Evolutionary conservation across 345 rosid genomes (phyloP).

Genomic region (Linum usitatissimum): DNA sequence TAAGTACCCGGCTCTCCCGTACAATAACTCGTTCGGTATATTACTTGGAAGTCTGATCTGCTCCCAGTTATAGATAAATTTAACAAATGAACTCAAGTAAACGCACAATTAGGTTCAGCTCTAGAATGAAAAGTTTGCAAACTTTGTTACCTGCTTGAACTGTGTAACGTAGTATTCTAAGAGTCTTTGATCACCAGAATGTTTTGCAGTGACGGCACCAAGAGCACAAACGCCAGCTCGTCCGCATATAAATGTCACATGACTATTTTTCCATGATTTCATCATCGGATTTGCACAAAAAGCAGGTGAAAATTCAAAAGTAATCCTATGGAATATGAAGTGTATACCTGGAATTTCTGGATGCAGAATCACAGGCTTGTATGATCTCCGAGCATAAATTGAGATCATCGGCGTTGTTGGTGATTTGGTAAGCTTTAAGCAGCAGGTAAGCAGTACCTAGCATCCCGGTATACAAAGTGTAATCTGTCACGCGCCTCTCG

Average conservation of each 20-base stretch:
- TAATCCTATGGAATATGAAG: too few species aligned
- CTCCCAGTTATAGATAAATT: conserved; percentile 4
- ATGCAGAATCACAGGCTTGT: too few species aligned
- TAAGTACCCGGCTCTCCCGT: conserved; percentile 53
- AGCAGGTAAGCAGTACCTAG: too few species aligned
- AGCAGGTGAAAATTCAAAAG: background rate
- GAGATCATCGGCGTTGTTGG: too few species aligned
- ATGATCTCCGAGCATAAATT: too few species aligned
- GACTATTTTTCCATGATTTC: conserved; percentile 18
- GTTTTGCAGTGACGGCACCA: conserved; percentile 59
- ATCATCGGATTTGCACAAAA: background rate
- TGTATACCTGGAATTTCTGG: too few species aligned
- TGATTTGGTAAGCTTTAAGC: too few species aligned
- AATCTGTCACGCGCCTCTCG: too few species aligned
- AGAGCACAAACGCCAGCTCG: conserved; percentile 62
- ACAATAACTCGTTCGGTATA: conserved; percentile 45
- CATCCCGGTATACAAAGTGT: too few species aligned
- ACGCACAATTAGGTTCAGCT: background rate
- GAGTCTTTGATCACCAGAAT: conserved; percentile 37
- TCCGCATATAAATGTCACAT: conserved; percentile 56
- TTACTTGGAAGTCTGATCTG: conserved; percentile 44
- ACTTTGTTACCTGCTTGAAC: conserved; percentile 34
- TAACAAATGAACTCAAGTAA: background rate
- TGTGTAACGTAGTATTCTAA: conserved; percentile 29
- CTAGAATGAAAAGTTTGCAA: background rate